Percentiles rank a stretch among this genome's conserved stretches.
These are phyloP conservation scores for Omphalea diandra DNA, from an alignment of 441 rosid species.

Conservation along the genomic window DNA sequence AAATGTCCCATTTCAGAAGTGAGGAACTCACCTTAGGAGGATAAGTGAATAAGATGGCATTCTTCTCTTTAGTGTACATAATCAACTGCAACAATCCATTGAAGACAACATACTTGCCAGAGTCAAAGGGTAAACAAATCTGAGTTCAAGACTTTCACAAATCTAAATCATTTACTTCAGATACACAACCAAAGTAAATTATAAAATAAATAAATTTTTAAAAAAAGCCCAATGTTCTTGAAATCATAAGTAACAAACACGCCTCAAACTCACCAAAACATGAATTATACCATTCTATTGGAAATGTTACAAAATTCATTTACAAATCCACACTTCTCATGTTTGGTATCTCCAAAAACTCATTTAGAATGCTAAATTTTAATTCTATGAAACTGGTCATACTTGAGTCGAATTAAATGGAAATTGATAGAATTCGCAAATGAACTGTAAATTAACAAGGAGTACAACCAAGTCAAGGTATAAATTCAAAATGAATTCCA, in stretches of 20 bases:
- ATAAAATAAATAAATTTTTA: background rate
- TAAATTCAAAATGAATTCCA: too few relatives aligned
- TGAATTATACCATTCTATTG: too few relatives aligned
- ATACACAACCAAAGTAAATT: too few relatives aligned
- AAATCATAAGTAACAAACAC: background rate
- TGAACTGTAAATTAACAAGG: too few relatives aligned
- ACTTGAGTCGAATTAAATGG: too few relatives aligned
- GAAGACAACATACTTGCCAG: slow-evolving; percentile 79
- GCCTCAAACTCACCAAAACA: background rate
- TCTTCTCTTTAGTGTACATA: slow-evolving; percentile 81
- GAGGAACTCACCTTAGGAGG: slow-evolving; percentile 65
- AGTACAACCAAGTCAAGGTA: too few relatives aligned
- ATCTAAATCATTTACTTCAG: slow-evolving; percentile 3
- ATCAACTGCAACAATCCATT: slow-evolving; percentile 86
- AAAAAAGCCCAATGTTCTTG: background rate
- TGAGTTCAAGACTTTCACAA: background rate
- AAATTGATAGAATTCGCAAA: too few relatives aligned
- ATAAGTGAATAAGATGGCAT: slow-evolving; percentile 84
- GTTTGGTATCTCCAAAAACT: too few relatives aligned
- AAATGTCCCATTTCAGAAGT: slow-evolving; percentile 7
- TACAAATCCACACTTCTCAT: too few relatives aligned
- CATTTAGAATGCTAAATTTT: too few relatives aligned
- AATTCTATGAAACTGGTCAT: too few relatives aligned
- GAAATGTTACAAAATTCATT: too few relatives aligned
- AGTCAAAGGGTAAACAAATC: slow-evolving; percentile 50